Percentiles rank a stretch among this genome's conserved stretches.
These are phyloP conservation scores for Omphalotus olearius DNA, from an alignment of 1,284 basidiomycete genomes.

Conservation along the genomic window DNA sequence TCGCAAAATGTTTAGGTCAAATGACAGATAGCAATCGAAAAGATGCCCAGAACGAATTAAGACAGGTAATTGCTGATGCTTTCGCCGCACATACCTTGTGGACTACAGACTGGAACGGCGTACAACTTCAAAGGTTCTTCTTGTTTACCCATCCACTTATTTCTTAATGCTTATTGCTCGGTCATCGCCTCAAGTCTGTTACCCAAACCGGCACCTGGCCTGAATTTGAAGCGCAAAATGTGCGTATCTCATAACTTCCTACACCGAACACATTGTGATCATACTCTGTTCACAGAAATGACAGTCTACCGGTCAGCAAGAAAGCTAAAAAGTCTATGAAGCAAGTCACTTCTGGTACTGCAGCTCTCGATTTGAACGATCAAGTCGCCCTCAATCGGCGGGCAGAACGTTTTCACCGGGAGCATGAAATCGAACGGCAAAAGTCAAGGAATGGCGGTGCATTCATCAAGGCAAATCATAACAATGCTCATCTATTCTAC, in stretches of 20 bases:
- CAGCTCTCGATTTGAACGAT: constrained; percentile 54
- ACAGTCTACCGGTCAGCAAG: constrained; percentile 44
- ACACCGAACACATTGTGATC: background rate
- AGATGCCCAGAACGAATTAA: constrained; percentile 77
- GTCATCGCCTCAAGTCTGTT: constrained; percentile 46
- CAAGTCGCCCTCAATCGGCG: constrained; percentile 63
- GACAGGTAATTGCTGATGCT: constrained; percentile 83
- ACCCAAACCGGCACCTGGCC: constrained; percentile 48
- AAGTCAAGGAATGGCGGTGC: constrained; percentile 40
- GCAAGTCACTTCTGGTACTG: constrained; percentile 28
- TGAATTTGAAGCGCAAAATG: constrained; percentile 66
- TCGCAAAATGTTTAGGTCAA: constrained; percentile 75
- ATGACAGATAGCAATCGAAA: constrained; percentile 73
- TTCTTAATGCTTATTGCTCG: constrained; percentile 21
- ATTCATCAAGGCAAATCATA: constrained; percentile 43
- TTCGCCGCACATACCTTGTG: constrained; percentile 76
- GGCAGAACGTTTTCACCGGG: constrained; percentile 75
- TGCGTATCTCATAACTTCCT: constrained; percentile 25
- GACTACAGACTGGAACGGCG: constrained; percentile 83
- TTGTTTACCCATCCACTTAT: constrained; percentile 4
- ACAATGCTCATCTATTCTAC: constrained; percentile 48
- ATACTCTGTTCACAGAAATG: constrained; percentile 29
- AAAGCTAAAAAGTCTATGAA: constrained; percentile 66
- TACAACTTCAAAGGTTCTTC: constrained; percentile 75
- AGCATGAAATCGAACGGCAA: constrained; percentile 76